Evolutionary conservation across 257 asterid species (phyloP).

Genomic region (Nicotiana knightiana): DNA sequence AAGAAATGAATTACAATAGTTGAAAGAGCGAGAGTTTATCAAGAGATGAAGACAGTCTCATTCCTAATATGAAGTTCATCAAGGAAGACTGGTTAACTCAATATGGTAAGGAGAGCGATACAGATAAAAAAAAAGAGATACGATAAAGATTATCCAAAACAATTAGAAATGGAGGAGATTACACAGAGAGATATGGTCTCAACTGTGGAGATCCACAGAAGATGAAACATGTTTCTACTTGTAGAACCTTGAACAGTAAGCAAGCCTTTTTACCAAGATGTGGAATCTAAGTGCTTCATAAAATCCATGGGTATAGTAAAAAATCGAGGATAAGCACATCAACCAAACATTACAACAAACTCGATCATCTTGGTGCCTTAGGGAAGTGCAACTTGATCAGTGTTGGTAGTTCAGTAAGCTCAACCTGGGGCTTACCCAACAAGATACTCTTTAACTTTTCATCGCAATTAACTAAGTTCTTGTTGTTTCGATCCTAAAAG

Average conservation of each 20-base stretch:
- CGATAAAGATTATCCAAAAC: neutral
- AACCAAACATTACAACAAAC: neutral
- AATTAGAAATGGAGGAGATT: too few relatives aligned
- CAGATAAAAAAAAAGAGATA: neutral
- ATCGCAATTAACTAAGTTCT: slow-evolving; percentile 72
- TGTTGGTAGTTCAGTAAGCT: slow-evolving; percentile 77
- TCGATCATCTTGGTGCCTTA: slow-evolving; percentile 44
- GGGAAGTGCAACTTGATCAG: slow-evolving; percentile 87
- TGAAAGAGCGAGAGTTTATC: neutral
- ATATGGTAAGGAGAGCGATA: neutral
- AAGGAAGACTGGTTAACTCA: neutral
- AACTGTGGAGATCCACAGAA: too few relatives aligned
- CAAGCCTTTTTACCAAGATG: neutral
- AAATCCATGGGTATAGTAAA: neutral
- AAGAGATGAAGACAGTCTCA: neutral
- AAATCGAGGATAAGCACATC: neutral
- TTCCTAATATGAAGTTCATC: neutral
- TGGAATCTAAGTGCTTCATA: neutral
- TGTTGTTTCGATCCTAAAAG: slow-evolving; percentile 64
- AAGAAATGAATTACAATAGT: neutral
- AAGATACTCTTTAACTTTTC: slow-evolving; percentile 72
- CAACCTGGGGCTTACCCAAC: slow-evolving; percentile 68
- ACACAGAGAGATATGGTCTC: too few relatives aligned
- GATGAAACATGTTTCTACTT: neutral
- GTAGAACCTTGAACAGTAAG: neutral